Conservation (phyloP, 495 filamentous ascomycete genomes). For the Penicillium dipodomyicola region DNA sequence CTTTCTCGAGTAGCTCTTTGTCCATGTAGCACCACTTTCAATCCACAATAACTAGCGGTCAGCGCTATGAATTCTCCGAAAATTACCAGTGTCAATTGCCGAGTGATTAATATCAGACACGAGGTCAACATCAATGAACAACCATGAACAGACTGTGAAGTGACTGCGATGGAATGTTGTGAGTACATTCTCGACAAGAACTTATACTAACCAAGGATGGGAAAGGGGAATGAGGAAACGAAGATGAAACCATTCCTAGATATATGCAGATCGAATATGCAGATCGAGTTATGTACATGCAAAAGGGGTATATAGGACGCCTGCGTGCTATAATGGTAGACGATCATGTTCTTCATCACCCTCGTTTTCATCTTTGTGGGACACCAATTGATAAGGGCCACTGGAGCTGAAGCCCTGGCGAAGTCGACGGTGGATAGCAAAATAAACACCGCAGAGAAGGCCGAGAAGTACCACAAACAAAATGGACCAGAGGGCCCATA, state of each 20-base stretch:
- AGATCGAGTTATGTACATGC: constrained; percentile 6
- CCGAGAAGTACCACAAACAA: constrained; percentile 13
- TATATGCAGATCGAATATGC: background rate
- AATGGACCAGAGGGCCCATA: constrained; percentile 13
- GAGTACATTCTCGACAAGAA: background rate
- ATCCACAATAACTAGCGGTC: too few species aligned
- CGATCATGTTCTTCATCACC: constrained; percentile 9
- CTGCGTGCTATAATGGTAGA: constrained; percentile 20
- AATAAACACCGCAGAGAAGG: constrained; percentile 18
- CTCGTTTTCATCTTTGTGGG: constrained; percentile 19
- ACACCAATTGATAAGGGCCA: constrained; percentile 18
- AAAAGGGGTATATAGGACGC: constrained; percentile 19
- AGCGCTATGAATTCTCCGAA: too few species aligned
- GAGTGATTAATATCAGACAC: too few species aligned
- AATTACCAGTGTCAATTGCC: too few species aligned
- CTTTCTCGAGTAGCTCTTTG: too few species aligned
- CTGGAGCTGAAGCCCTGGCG: background rate
- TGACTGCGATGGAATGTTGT: background rate
- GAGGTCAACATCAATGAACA: too few species aligned
- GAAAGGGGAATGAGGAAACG: background rate
- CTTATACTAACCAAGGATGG: background rate
- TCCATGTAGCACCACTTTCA: too few species aligned
- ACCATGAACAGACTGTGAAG: too few species aligned
- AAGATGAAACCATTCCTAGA: background rate
- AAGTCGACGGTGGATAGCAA: constrained; percentile 11